Evolutionary conservation across 805 yeast genomes (phyloP).

Genomic region (Teunomyces cretensis): DNA sequence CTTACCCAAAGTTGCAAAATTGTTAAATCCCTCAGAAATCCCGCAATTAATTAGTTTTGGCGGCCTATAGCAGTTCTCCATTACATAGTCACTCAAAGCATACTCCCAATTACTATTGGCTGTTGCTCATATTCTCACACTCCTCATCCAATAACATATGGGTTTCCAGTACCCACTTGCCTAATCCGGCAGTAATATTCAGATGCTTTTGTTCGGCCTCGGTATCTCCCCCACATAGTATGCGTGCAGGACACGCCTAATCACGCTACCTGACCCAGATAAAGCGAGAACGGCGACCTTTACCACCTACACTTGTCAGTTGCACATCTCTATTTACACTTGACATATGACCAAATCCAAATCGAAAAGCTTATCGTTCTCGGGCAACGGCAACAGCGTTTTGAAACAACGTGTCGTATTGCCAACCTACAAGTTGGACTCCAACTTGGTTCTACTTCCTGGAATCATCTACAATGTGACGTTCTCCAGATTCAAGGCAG

Average conservation of each 20-base stretch:
- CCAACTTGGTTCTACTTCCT: slow-evolving; percentile 53
- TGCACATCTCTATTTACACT: not conserved
- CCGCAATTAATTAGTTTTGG: not conserved
- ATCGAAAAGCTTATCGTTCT: not conserved
- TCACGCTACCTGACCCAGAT: slow-evolving; percentile 2
- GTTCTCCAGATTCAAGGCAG: slow-evolving; percentile 47
- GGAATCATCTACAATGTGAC: slow-evolving; percentile 63
- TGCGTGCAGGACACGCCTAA: not conserved
- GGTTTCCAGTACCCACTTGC: not conserved
- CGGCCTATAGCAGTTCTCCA: too few relatives aligned
- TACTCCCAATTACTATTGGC: too few relatives aligned
- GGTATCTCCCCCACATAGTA: slow-evolving; percentile 1
- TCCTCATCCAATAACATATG: not conserved
- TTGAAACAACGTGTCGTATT: slow-evolving; percentile 22
- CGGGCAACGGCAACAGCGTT: not conserved
- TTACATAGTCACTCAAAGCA: too few relatives aligned
- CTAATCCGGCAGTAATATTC: not conserved
- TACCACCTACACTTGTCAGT: not conserved
- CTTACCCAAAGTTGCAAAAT: not conserved
- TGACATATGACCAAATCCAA: not conserved
- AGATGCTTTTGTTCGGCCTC: slow-evolving; percentile 3
- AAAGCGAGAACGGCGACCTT: not conserved
- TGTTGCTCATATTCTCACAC: not conserved
- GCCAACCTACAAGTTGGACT: slow-evolving; percentile 42
- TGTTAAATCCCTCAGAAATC: not conserved